Percentiles rank a stretch among this genome's conserved stretches.
These are phyloP conservation scores for Corylus avellana DNA, from an alignment of 306 rosid genomes.

Conservation along the genomic window DNA sequence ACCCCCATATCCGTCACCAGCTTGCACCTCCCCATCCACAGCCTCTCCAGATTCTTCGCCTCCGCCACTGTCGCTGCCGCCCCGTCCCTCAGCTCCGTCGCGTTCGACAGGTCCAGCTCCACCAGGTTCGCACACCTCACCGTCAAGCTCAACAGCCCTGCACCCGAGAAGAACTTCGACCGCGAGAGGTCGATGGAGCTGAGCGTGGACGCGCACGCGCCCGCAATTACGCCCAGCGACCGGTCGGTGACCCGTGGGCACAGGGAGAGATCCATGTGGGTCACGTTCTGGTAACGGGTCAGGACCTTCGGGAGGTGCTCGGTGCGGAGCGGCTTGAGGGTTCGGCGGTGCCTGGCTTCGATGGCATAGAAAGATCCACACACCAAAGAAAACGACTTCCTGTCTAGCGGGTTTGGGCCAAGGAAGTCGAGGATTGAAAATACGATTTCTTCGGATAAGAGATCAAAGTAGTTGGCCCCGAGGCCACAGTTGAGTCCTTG, in stretches of 20 bases:
- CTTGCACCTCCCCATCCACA: constrained; percentile 81
- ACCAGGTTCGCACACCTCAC: constrained; percentile 49
- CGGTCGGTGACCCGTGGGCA: constrained; percentile 62
- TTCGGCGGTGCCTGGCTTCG: constrained; percentile 75
- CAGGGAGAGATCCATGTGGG: constrained; percentile 62
- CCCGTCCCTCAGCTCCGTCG: constrained; percentile 67
- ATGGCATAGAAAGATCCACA: constrained; percentile 54
- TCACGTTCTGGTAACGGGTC: constrained; percentile 45
- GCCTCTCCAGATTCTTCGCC: constrained; percentile 69
- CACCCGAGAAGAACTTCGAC: constrained; percentile 61
- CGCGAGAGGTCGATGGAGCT: constrained; percentile 66
- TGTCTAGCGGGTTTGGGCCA: constrained; percentile 38
- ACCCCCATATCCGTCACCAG: constrained; percentile 82
- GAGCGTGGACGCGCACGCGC: constrained; percentile 45
- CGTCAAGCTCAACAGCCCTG: constrained; percentile 53
- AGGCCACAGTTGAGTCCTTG: neutral
- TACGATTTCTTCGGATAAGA: constrained; percentile 71
- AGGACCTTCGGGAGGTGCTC: constrained; percentile 53
- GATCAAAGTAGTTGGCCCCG: constrained; percentile 42
- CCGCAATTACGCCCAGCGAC: constrained; percentile 40
- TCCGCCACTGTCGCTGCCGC: constrained; percentile 69
- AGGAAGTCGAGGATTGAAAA: constrained; percentile 70
- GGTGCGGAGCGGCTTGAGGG: constrained; percentile 62
- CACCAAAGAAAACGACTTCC: constrained; percentile 65
- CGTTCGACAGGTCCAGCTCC: constrained; percentile 81